Percentiles rank a stretch among this genome's conserved stretches.
Evolutionary conservation across 2,329 filamentous ascomycete species (phyloP).

Genomic region (Hypomyces rosellus): DNA sequence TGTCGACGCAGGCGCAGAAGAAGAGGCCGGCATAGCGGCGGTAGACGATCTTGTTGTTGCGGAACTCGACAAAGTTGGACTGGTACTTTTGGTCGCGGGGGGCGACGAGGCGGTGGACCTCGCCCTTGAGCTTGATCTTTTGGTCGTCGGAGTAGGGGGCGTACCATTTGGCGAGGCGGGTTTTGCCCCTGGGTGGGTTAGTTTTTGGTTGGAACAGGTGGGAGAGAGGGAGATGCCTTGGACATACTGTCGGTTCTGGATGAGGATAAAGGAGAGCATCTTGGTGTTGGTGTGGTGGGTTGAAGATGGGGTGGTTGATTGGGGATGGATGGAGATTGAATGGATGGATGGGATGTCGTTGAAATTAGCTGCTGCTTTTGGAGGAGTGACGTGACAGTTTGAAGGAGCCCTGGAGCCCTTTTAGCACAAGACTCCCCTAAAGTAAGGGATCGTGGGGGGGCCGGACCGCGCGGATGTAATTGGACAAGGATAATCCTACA

Average conservation of each 20-base stretch:
- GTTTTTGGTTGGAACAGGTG: background rate
- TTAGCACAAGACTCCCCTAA: too few species aligned
- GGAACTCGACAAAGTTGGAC: constrained; percentile 97
- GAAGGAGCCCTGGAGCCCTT: too few species aligned
- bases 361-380: background rate
- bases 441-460: constrained; percentile 10
- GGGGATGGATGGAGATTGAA: background rate
- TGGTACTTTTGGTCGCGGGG: constrained; percentile 99
- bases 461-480: constrained; percentile 9
- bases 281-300: background rate
- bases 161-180: constrained; percentile 97
- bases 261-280: constrained; percentile 81
- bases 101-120: constrained; percentile 95
- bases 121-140: constrained; percentile 98
- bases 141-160: constrained; percentile 97
- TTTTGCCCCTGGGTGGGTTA: constrained; percentile 70
- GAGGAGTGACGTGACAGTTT: too few species aligned
- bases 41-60: constrained; percentile 94
- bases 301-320: constrained; percentile 1
- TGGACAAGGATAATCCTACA: constrained; percentile 1
- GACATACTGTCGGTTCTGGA: constrained; percentile 77
- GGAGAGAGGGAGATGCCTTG: background rate
- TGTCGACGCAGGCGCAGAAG: constrained; percentile 98
- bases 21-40: constrained; percentile 95
- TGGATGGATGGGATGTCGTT: constrained; percentile 5